Conservation (phyloP, 495 filamentous ascomycete species). For the Talaromyces thailandensis region DNA sequence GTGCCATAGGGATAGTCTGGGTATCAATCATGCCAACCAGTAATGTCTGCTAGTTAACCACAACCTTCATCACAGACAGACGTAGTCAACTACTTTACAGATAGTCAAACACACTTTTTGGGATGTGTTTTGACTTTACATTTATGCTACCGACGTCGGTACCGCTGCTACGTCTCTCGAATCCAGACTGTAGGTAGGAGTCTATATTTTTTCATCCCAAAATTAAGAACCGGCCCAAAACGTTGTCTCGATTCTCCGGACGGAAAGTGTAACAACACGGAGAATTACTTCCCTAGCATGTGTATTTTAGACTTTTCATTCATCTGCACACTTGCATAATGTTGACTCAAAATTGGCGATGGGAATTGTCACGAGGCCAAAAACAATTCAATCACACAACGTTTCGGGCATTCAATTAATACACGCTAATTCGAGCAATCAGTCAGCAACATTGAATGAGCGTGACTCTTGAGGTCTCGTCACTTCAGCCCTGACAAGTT, state of each 20-base stretch:
- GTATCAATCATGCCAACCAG: not conserved
- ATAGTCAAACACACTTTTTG: not conserved
- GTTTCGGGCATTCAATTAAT: too few species aligned
- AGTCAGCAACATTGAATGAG: not conserved
- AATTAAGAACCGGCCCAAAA: not conserved
- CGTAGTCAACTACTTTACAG: not conserved
- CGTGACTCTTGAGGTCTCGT: not conserved
- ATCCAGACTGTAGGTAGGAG: not conserved
- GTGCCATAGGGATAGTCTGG: not conserved
- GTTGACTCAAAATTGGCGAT: not conserved
- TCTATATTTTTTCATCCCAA: not conserved
- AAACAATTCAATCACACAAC: not conserved
- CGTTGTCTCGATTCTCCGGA: not conserved
- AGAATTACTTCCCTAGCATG: not conserved
- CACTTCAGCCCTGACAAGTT: not conserved
- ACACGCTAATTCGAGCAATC: not conserved
- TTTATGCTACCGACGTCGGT: not conserved
- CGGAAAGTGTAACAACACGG: not conserved
- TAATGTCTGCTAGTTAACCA: not conserved
- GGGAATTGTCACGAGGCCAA: not conserved
- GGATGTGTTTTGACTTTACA: not conserved
- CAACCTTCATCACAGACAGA: not conserved
- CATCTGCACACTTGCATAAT: not conserved
- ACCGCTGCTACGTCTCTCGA: not conserved
- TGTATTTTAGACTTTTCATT: not conserved